Conservation (phyloP, 2,329 filamentous ascomycete species). For the Microcera coccophila region DNA sequence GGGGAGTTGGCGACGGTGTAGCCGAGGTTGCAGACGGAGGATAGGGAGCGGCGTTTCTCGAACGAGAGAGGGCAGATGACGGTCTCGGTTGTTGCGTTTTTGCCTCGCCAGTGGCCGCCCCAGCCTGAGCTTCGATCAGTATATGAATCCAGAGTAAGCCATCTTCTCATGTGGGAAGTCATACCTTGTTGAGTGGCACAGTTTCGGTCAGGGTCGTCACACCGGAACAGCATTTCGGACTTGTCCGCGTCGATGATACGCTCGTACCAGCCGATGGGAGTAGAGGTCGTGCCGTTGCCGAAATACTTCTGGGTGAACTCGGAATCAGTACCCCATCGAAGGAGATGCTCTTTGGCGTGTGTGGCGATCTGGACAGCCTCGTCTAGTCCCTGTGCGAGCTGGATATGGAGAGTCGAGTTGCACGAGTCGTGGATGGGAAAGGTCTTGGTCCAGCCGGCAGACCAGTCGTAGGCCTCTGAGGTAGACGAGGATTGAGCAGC, state of each 20-base stretch:
- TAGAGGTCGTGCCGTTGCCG: constrained; percentile 53
- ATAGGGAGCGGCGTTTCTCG: constrained; percentile 51
- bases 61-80: constrained; percentile 66
- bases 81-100: constrained; percentile 62
- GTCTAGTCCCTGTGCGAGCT: constrained; percentile 53
- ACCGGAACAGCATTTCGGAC: constrained; percentile 57
- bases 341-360: constrained; percentile 61
- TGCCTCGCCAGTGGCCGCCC: constrained; percentile 65
- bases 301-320: constrained; percentile 64
- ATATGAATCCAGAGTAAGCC: not conserved
- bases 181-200: constrained; percentile 48
- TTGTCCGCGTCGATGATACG: constrained; percentile 57
- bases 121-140: constrained; percentile 44
- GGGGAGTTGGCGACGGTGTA: constrained; percentile 56
- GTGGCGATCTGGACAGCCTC: constrained; percentile 56
- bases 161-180: not conserved
- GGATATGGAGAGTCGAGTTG: constrained; percentile 56
- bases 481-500: constrained; percentile 17
- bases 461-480: constrained; percentile 31
- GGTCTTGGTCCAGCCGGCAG: constrained; percentile 29
- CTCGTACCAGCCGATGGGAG: constrained; percentile 60
- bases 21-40: constrained; percentile 57
- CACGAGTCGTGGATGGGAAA: constrained; percentile 61
- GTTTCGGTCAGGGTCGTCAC: constrained; percentile 65
- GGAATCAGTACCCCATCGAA: constrained; percentile 54